Conservation (phyloP, 345 rosid species). For the Kernera saxatilis region DNA sequence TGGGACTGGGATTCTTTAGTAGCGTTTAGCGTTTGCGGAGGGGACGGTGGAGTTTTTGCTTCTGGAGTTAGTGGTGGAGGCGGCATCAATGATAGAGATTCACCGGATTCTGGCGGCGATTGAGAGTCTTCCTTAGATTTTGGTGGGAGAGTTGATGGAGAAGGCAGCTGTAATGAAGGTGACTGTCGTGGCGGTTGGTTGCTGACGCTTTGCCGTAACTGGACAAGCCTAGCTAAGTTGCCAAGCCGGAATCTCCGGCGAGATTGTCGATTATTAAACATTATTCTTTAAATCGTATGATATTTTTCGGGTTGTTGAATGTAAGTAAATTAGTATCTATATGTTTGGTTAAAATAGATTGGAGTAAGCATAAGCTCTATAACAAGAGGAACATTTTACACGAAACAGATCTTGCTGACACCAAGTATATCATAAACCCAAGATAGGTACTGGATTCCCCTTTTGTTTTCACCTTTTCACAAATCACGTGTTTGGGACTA, state of each 20-base stretch:
- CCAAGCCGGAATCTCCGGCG: conserved; percentile 29
- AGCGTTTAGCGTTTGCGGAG: background rate
- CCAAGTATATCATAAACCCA: background rate
- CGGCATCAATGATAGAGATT: background rate
- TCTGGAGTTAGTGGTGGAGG: background rate
- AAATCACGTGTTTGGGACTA: conserved; percentile 5
- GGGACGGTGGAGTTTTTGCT: background rate
- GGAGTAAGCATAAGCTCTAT: background rate
- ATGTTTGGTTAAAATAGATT: background rate
- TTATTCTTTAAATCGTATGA: background rate
- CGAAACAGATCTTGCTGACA: conserved; percentile 1
- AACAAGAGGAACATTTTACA: background rate
- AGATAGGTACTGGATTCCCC: conserved; percentile 21
- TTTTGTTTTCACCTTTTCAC: background rate
- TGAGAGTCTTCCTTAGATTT: background rate
- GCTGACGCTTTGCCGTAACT: conserved; percentile 21
- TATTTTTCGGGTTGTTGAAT: background rate
- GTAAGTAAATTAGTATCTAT: background rate
- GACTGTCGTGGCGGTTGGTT: background rate
- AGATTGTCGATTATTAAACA: conserved; percentile 27
- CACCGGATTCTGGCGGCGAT: background rate
- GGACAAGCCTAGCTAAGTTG: conserved; percentile 31
- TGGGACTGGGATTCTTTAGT: background rate
- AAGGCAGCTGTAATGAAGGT: background rate
- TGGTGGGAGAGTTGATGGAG: conserved; percentile 3